Evolutionary conservation across 129 eudicot species (phyloP).

Genomic region (Apium graveolens): DNA sequence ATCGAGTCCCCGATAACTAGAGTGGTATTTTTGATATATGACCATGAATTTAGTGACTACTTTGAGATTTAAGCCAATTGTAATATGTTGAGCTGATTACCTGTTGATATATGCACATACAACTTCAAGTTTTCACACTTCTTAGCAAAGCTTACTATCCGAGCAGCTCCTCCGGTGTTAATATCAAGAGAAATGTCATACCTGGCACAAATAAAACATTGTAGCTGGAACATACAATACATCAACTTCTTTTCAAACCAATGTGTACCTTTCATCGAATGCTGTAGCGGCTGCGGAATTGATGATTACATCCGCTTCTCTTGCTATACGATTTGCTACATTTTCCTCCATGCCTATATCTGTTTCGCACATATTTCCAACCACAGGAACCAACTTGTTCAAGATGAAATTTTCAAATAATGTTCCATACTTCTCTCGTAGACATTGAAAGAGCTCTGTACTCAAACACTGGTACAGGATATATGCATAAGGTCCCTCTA

Average conservation of each 20-base stretch:
- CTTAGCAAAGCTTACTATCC: constrained; percentile 32
- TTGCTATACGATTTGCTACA: background rate
- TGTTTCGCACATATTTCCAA: background rate
- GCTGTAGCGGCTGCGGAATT: constrained; percentile 74
- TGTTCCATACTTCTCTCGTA: background rate
- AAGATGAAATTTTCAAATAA: background rate
- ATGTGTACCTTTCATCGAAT: constrained; percentile 38
- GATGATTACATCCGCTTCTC: constrained; percentile 45
- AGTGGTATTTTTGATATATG: no score
- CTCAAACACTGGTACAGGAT: background rate
- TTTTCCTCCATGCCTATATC: background rate
- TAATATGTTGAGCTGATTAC: constrained; percentile 5
- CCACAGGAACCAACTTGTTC: background rate
- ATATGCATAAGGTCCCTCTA: background rate
- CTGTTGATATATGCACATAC: constrained; percentile 53
- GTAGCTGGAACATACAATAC: no score
- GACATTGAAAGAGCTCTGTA: background rate
- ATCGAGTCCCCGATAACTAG: no score
- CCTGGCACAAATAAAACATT: constrained; percentile 1
- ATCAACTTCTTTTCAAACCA: no score
- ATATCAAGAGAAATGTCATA: constrained; percentile 35
- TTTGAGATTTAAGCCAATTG: no score
- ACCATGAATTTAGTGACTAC: no score
- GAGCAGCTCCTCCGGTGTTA: constrained; percentile 33
- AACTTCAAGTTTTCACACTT: constrained; percentile 28